Base-by-base conservation (phyloP, 2,329 filamentous ascomycete genomes). In the Venturia oleaginea region DNA sequence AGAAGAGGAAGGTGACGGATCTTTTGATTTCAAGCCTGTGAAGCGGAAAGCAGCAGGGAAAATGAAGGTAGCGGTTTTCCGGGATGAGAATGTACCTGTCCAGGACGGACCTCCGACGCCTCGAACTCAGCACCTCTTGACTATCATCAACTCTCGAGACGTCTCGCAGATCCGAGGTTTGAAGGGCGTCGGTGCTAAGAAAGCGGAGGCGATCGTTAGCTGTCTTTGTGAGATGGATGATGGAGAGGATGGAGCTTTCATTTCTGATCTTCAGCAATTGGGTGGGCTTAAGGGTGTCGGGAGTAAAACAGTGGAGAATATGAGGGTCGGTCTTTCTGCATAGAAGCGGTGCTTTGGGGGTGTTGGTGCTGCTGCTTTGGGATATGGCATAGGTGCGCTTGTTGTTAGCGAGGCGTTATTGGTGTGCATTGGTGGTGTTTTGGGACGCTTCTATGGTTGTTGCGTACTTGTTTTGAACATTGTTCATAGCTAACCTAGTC, bases 61-160 rank as follows among this genome's bases (percentile, higher is more conserved):
- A 27, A 73, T 71, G 64, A 76, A 75, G 62, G 69, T 77, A 6
- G 71, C 73, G 34, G 70, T 77, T 37, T 77, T 76, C 69, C 71
- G 73, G 54, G 75, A 77, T 59, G 68, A 70, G 55, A 40, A 57
- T 17, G 62, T 34, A 61, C 37, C 54, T 24, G 27, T 19, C 46
- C 57, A 13, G n/a, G 34, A 43, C 22, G 63, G 54, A 27, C 64
- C 60, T 22, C 72, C 77, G 57, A 82, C 84, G 0, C 86, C 86
- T 1, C 80, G 84, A 3, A 87, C 86, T 7, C 80, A 80, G 67
- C 82, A 83, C 66, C 76, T 92, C 2, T 80, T 92, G 2, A 79
- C 83, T 59, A 87, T 91, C 69, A 84, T 92, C 75, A 92, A 92
- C 77, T 90, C 87, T 24, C 82, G 86, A 60, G 86, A 92, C 66